A percentile compares a stretch with the other conserved stretches of the same genome.
Evolutionary conservation across 179 eudicot genomes (phyloP).

Genomic region (Patellifolia procumbens): DNA sequence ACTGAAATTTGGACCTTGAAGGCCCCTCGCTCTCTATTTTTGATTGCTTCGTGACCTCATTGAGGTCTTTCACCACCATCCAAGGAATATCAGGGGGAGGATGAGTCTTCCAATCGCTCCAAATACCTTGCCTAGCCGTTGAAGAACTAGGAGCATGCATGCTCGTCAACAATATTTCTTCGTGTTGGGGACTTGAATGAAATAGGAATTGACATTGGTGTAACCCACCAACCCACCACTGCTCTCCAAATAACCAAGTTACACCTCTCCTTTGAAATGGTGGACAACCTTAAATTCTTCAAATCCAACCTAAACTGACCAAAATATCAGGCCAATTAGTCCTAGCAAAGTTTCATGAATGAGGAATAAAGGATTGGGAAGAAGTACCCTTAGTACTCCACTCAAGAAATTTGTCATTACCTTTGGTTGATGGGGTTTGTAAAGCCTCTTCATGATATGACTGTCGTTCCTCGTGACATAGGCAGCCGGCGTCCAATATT

Average conservation of each 20-base stretch:
- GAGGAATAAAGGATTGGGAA: too few relatives aligned
- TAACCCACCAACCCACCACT: background rate
- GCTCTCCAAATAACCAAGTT: background rate
- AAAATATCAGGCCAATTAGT: background rate
- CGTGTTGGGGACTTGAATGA: background rate
- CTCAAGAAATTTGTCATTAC: background rate
- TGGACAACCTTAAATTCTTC: background rate
- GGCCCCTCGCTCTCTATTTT: too few relatives aligned
- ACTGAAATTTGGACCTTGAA: too few relatives aligned
- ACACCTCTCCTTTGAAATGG: background rate
- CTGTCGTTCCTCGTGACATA: background rate
- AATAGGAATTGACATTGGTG: background rate
- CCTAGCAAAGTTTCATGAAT: background rate
- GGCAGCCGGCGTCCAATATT: too few relatives aligned
- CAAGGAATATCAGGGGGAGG: background rate
- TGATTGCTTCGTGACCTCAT: too few relatives aligned
- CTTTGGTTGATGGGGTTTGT: background rate
- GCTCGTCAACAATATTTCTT: background rate
- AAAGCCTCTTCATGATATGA: background rate
- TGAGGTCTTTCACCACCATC: too few relatives aligned
- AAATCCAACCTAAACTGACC: background rate
- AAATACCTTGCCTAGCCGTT: background rate
- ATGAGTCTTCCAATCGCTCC: too few relatives aligned
- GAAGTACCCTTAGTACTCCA: background rate
- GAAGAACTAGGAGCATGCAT: background rate